A percentile compares a stretch with the other conserved stretches of the same genome.
phyloP scores from a whole-genome alignment of 176 grass and related monocot species.

The Sorghum bicolor region Sorghum_bicolor_NCBIv3 NC_012872.2:1808001-1808500 shows the following conservation, averaged over 20 bases:
- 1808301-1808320: background rate
- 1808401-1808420: background rate
- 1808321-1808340: background rate
- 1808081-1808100: background rate
- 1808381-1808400: background rate
- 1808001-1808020: background rate
- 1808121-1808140: background rate
- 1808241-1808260: background rate
- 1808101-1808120: background rate
- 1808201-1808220: background rate
- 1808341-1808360: background rate
- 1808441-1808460: constrained; percentile 3
- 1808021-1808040: background rate
- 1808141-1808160: background rate
- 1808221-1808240: background rate
- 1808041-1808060: too few species aligned
- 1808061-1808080: background rate
- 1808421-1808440: background rate
- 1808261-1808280: background rate
- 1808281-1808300: background rate
- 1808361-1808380: background rate
- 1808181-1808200: background rate
- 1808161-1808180: background rate
- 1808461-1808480: background rate
- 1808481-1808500: background rate